Evolutionary conservation across 2,329 filamentous ascomycete species (phyloP).

Genomic region (Cordyceps farinosa): DNA sequence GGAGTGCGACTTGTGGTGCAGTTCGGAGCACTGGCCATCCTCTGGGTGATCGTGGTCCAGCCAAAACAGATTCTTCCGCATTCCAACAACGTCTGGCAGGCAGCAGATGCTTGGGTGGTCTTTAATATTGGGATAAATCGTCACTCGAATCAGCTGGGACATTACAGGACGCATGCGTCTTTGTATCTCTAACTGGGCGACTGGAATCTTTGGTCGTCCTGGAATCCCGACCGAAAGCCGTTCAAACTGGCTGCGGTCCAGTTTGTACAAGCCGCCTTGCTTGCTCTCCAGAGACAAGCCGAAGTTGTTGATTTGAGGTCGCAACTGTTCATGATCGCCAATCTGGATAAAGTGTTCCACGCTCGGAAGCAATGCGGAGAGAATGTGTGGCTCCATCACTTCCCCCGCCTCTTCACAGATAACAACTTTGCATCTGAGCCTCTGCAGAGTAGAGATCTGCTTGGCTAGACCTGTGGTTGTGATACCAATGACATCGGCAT

Average conservation of each 20-base stretch:
- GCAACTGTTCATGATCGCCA: slow-evolving; percentile 59
- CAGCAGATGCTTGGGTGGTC: slow-evolving; percentile 42
- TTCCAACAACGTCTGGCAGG: slow-evolving; percentile 49
- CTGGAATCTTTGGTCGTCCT: slow-evolving; percentile 25
- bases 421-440: slow-evolving; percentile 49
- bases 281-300: slow-evolving; percentile 34
- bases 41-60: slow-evolving; percentile 54
- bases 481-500: slow-evolving; percentile 49
- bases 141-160: slow-evolving; percentile 52
- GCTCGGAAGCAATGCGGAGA: slow-evolving; percentile 53
- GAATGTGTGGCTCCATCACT: slow-evolving; percentile 56
- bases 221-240: slow-evolving; percentile 33
- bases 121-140: slow-evolving; percentile 53
- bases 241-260: slow-evolving; percentile 38
- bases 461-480: slow-evolving; percentile 55
- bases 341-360: slow-evolving; percentile 60
- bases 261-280: slow-evolving; percentile 18
- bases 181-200: slow-evolving; percentile 51
- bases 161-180: slow-evolving; percentile 64
- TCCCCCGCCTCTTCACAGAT: slow-evolving; percentile 65
- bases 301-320: slow-evolving; percentile 54
- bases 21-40: slow-evolving; percentile 30
- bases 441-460: slow-evolving; percentile 44
- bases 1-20: slow-evolving; percentile 43
- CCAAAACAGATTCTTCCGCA: slow-evolving; percentile 57